A percentile compares a stretch with the other conserved stretches of the same genome.
Conservation (phyloP, 1,139 yeast genomes). For the Spathaspora jeffriesii region DNA sequence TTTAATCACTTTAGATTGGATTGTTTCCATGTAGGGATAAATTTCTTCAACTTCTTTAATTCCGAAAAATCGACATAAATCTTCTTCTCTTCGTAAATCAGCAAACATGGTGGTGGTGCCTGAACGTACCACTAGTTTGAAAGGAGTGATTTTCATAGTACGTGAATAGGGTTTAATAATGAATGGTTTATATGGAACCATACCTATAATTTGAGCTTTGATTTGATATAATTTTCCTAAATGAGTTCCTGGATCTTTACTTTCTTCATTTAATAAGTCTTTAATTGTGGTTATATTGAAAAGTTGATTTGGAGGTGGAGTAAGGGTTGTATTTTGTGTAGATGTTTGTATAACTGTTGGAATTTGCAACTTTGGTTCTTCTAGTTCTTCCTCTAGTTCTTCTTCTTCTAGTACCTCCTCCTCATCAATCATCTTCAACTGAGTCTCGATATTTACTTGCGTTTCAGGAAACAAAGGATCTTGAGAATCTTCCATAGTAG, state of each 20-base stretch:
- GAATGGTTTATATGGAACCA: slow-evolving; percentile 21
- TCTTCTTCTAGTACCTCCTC: neutral
- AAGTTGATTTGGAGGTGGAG: neutral
- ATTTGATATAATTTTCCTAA: slow-evolving; percentile 7
- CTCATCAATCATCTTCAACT: neutral
- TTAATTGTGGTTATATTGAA: neutral
- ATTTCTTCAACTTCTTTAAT: slow-evolving; percentile 31
- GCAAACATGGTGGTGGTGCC: slow-evolving; percentile 13
- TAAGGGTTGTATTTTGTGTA: neutral
- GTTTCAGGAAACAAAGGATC: neutral
- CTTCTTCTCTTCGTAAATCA: slow-evolving; percentile 26
- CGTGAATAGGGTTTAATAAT: slow-evolving; percentile 30
- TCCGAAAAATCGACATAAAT: slow-evolving; percentile 28
- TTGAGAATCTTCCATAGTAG: neutral
- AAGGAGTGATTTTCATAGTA: slow-evolving; percentile 27
- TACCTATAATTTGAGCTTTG: slow-evolving; percentile 18
- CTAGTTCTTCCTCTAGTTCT: neutral
- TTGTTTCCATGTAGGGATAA: slow-evolving; percentile 6
- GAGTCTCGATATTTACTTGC: neutral
- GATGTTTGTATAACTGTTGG: neutral
- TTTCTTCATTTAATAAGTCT: neutral
- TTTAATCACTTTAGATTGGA: slow-evolving; percentile 7
- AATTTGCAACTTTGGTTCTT: neutral
- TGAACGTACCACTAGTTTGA: slow-evolving; percentile 23
- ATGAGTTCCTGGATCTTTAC: neutral